A percentile compares a stretch with the other conserved stretches of the same genome.
Evolutionary conservation across 202 grass and related monocot genomes (phyloP).

Genomic region (Panicum hallii): DNA sequence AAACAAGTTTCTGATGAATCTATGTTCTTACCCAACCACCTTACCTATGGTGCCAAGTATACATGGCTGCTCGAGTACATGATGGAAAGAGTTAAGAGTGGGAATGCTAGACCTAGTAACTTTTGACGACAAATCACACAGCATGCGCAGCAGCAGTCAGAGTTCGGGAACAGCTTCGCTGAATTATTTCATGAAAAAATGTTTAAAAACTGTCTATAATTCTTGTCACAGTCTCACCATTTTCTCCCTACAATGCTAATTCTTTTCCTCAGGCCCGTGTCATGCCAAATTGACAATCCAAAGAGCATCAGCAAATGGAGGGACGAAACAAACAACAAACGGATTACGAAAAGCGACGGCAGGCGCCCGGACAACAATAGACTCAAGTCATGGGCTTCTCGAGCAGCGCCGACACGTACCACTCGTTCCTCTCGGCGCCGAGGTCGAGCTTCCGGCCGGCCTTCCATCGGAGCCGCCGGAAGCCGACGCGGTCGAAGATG

Average conservation of each 20-base stretch:
- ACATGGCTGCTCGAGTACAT: neutral
- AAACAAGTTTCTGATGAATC: neutral
- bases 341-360: neutral
- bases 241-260: neutral
- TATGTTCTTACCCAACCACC: neutral
- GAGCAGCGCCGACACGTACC: constrained; percentile 83
- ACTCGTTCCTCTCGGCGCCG: constrained; percentile 75
- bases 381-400: constrained; percentile 78
- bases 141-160: neutral
- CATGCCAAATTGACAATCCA: neutral
- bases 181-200: constrained; percentile 48
- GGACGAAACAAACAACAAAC: neutral
- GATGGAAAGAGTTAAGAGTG: neutral
- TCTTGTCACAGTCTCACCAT: neutral
- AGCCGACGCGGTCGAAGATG: constrained; percentile 71
- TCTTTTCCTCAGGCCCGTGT: neutral
- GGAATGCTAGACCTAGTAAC: too few species aligned
- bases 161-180: neutral
- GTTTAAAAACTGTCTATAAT: constrained; percentile 11
- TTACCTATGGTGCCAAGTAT: neutral
- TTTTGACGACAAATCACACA: neutral
- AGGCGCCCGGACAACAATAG: too few species aligned
- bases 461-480: constrained; percentile 66
- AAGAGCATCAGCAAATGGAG: neutral
- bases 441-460: constrained; percentile 72